Evolutionary conservation across 352 stramenopile genomes (phyloP).

Genomic region (Globisporangium apiculatum): DNA sequence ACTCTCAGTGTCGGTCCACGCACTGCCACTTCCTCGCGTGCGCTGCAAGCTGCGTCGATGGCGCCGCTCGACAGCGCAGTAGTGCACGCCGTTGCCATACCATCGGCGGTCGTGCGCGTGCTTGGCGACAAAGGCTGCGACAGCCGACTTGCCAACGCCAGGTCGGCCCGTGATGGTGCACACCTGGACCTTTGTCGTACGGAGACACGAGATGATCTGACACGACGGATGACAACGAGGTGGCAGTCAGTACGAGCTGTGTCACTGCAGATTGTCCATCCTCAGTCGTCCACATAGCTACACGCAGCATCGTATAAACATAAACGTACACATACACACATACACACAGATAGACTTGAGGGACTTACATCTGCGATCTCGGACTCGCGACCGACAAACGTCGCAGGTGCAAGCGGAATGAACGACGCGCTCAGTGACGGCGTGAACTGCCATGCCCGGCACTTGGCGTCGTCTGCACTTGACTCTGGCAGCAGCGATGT

Average conservation of each 20-base stretch:
- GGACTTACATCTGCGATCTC: slow-evolving; percentile 35
- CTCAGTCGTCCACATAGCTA: too few relatives aligned
- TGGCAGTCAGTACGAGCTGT: too few relatives aligned
- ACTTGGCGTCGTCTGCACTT: slow-evolving; percentile 1
- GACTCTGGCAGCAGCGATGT: slow-evolving; percentile 3
- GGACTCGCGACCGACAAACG: slow-evolving; percentile 44
- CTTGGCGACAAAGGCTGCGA: slow-evolving; percentile 50
- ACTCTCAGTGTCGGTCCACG: too few relatives aligned
- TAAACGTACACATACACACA: neutral
- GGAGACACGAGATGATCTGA: slow-evolving; percentile 23
- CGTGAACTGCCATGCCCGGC: slow-evolving; percentile 17
- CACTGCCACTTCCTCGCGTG: neutral
- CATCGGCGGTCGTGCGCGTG: slow-evolving; percentile 26
- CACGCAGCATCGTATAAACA: too few relatives aligned
- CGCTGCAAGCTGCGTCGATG: neutral
- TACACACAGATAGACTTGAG: neutral
- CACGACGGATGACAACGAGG: too few relatives aligned
- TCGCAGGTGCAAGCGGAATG: slow-evolving; percentile 46
- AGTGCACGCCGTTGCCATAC: slow-evolving; percentile 52
- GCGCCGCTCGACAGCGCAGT: slow-evolving; percentile 31
- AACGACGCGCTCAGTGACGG: slow-evolving; percentile 33
- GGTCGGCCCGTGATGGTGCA: slow-evolving; percentile 37
- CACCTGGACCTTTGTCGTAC: slow-evolving; percentile 29
- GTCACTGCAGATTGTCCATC: too few relatives aligned
- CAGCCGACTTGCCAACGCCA: slow-evolving; percentile 54